Evolutionary conservation across 2,329 filamentous ascomycete species (phyloP).

Genomic region (Xylariaceae sp.): DNA sequence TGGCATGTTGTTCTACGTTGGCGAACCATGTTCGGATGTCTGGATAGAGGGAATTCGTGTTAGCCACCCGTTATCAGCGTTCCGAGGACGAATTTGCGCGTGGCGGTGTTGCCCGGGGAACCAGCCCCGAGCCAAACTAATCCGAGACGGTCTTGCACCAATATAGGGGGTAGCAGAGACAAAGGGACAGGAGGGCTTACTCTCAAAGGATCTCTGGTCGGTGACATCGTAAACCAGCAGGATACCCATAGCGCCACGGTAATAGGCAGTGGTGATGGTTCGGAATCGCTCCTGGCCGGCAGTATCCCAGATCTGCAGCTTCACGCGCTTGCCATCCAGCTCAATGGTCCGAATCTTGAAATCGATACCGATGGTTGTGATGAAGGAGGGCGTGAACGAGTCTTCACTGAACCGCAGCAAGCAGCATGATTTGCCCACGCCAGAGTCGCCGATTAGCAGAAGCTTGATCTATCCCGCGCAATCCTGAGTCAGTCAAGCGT

Average conservation of each 20-base stretch:
- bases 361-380: slow-evolving; percentile 98
- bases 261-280: slow-evolving; percentile 98
- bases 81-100: background rate
- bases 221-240: slow-evolving; percentile 97
- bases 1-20: slow-evolving; percentile 96
- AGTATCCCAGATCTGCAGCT: slow-evolving; percentile 99
- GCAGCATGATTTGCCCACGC: slow-evolving; percentile 96
- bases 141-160: background rate
- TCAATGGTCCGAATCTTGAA: slow-evolving; percentile 99
- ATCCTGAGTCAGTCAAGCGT: slow-evolving; percentile 15
- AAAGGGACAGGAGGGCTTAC: slow-evolving; percentile 42
- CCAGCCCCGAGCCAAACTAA: background rate
- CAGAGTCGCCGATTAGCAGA: slow-evolving; percentile 91
- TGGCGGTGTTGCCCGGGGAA: background rate
- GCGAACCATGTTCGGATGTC: slow-evolving; percentile 99
- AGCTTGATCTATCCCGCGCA: slow-evolving; percentile 73
- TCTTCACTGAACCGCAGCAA: slow-evolving; percentile 95
- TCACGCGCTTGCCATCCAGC: slow-evolving; percentile 96
- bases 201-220: slow-evolving; percentile 91
- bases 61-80: background rate
- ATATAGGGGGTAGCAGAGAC: background rate
- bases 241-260: slow-evolving; percentile 97
- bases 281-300: slow-evolving; percentile 97
- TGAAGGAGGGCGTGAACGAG: slow-evolving; percentile 95
- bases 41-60: slow-evolving; percentile 36